phyloP scores from a whole-genome alignment of 805 yeast genomes.

The Lipomyces yamadae region DNA sequence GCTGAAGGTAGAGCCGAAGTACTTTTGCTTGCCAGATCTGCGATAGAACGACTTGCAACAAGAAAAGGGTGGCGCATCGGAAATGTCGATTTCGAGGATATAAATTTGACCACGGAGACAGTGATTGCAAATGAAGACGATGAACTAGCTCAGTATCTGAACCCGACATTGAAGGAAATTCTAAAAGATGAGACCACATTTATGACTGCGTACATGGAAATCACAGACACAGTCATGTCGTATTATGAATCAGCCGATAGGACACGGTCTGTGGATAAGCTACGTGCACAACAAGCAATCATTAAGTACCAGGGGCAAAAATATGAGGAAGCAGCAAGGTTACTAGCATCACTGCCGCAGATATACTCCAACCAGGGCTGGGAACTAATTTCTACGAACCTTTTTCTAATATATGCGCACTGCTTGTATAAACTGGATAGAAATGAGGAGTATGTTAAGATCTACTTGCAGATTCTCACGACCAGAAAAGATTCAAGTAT shows the following conservation, averaged over 20 bases:
- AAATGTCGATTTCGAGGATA: slow-evolving; percentile 23
- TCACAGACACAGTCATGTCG: slow-evolving; percentile 62
- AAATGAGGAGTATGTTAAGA: slow-evolving; percentile 40
- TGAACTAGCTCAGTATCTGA: slow-evolving; percentile 20
- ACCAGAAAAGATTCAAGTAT: slow-evolving; percentile 1
- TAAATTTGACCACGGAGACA: slow-evolving; percentile 13
- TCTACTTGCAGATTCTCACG: slow-evolving; percentile 29
- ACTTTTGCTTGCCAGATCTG: slow-evolving; percentile 49
- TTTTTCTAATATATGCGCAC: slow-evolving; percentile 68
- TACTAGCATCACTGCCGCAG: slow-evolving; percentile 70
- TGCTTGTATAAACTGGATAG: slow-evolving; percentile 54
- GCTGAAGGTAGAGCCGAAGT: slow-evolving; percentile 52
- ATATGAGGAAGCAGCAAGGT: slow-evolving; percentile 63
- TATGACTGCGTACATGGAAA: slow-evolving; percentile 51
- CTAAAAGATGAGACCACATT: slow-evolving; percentile 48
- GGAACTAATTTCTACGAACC: slow-evolving; percentile 68
- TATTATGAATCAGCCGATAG: slow-evolving; percentile 59
- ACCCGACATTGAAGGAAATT: slow-evolving; percentile 38
- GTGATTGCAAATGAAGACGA: slow-evolving; percentile 13
- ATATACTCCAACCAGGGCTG: slow-evolving; percentile 74
- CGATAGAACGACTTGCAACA: slow-evolving; percentile 43
- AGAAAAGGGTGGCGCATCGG: slow-evolving; percentile 32
- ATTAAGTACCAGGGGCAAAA: slow-evolving; percentile 63
- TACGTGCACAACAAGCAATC: slow-evolving; percentile 79
- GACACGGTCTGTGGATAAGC: slow-evolving; percentile 68